Evolutionary conservation across 306 rosid species (phyloP).

Genomic region (Heteromeles arbutifolia): DNA sequence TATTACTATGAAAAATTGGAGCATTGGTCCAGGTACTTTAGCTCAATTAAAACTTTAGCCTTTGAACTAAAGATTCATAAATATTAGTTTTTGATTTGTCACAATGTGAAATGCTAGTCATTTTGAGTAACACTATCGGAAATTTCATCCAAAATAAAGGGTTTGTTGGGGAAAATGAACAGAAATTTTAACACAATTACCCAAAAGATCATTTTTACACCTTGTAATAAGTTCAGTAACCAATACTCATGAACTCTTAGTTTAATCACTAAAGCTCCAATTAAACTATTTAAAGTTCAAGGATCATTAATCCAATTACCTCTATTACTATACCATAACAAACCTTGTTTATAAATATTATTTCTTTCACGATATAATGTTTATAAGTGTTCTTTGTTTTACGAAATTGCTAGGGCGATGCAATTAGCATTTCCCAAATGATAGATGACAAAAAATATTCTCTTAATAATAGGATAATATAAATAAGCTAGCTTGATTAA

Average conservation of each 20-base stretch:
- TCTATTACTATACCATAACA: too few species aligned
- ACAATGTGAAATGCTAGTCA: too few species aligned
- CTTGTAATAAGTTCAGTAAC: too few species aligned
- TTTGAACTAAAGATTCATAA: background rate
- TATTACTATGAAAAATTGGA: too few species aligned
- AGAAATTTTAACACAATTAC: too few species aligned
- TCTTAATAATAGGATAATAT: background rate
- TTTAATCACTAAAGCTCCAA: too few species aligned
- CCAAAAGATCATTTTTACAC: background rate
- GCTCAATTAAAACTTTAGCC: too few species aligned
- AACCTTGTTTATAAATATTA: background rate
- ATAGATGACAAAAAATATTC: background rate
- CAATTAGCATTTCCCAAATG: background rate
- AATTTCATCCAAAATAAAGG: background rate
- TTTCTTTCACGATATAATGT: background rate
- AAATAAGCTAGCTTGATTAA: background rate
- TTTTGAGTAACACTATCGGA: background rate
- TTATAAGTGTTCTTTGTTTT: background rate
- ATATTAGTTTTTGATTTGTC: background rate
- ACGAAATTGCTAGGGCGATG: background rate
- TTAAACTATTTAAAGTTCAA: background rate
- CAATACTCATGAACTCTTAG: background rate
- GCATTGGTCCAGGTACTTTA: too few species aligned
- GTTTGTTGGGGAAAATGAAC: background rate
- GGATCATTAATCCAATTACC: background rate